These are phyloP conservation scores for Pseudogymnoascus sp. DNA, from an alignment of 2,329 filamentous ascomycete genomes.

Conservation along the genomic window DNA sequence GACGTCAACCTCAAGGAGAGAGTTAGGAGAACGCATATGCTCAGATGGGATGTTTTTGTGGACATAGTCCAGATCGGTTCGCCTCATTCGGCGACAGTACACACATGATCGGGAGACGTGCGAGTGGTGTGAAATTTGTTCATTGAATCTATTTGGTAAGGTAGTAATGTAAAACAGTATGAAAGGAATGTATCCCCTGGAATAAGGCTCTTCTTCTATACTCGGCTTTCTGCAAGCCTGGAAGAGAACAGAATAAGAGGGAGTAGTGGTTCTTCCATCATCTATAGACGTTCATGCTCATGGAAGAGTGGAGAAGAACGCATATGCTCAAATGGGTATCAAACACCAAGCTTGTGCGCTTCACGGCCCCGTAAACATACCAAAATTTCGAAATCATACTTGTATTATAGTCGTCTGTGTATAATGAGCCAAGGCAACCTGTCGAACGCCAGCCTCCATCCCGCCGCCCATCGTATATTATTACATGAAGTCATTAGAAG, in stretches of 20 bases:
- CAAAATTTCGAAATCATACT: not conserved
- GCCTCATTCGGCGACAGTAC: not conserved
- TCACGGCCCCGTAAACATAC: not conserved
- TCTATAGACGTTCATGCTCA: constrained; percentile 30
- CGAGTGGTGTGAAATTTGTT: constrained; percentile 3
- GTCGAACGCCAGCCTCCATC: constrained; percentile 10
- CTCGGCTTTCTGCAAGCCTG: constrained; percentile 9
- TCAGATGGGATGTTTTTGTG: constrained; percentile 3
- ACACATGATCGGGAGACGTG: not conserved
- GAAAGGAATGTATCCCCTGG: constrained; percentile 20
- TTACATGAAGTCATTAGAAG: constrained; percentile 12
- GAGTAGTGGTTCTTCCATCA: constrained; percentile 26
- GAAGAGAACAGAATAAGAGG: constrained; percentile 22
- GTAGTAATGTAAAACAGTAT: not conserved
- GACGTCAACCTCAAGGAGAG: constrained; percentile 10
- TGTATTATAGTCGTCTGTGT: constrained; percentile 6
- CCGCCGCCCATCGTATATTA: constrained; percentile 4
- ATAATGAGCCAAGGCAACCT: not conserved
- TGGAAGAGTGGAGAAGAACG: constrained; percentile 26
- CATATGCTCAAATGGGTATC: constrained; percentile 31
- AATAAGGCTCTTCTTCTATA: constrained; percentile 22
- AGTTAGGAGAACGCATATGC: constrained; percentile 11
- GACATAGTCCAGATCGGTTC: not conserved
- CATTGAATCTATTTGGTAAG: constrained; percentile 9
- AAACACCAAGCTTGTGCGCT: not conserved